Evolutionary conservation across 176 grass and related monocot genomes (phyloP).

Genomic region (Oryza meridionalis): DNA sequence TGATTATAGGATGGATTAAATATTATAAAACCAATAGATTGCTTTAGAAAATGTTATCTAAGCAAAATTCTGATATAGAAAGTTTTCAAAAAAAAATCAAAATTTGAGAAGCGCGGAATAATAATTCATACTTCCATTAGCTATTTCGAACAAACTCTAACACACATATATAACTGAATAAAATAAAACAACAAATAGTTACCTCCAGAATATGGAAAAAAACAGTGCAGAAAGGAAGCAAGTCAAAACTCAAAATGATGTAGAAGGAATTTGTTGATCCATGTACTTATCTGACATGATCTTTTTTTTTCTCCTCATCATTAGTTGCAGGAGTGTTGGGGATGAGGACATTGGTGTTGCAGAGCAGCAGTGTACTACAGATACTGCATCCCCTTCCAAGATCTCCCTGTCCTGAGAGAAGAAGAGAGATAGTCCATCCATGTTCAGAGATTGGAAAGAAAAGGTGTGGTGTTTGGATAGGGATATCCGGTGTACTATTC

Average conservation of each 20-base stretch:
- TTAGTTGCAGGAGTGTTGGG: not conserved
- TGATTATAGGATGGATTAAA: no score
- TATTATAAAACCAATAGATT: no score
- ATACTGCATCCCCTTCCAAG: not conserved
- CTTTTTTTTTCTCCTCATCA: conserved; percentile 34
- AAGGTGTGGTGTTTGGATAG: not conserved
- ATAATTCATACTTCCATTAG: no score
- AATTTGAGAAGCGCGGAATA: no score
- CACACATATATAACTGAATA: no score
- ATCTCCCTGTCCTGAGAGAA: not conserved
- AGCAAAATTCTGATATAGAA: no score
- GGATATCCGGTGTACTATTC: conserved; percentile 41
- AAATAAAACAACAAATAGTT: no score
- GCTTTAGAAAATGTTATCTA: no score
- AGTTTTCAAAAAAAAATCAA: no score
- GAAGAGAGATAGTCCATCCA: not conserved
- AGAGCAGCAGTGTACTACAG: not conserved
- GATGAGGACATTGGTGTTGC: not conserved
- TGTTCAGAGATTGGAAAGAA: not conserved
- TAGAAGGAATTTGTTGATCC: not conserved
- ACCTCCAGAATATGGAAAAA: no score
- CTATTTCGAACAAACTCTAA: no score
- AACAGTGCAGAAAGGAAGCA: not conserved
- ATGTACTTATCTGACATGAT: conserved; percentile 6
- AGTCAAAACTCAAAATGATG: not conserved